Evolutionary conservation across 2,329 filamentous ascomycete genomes (phyloP), one percentile per base, ranked within the genome.

Genomic region (Verticillium dahliae): DNA sequence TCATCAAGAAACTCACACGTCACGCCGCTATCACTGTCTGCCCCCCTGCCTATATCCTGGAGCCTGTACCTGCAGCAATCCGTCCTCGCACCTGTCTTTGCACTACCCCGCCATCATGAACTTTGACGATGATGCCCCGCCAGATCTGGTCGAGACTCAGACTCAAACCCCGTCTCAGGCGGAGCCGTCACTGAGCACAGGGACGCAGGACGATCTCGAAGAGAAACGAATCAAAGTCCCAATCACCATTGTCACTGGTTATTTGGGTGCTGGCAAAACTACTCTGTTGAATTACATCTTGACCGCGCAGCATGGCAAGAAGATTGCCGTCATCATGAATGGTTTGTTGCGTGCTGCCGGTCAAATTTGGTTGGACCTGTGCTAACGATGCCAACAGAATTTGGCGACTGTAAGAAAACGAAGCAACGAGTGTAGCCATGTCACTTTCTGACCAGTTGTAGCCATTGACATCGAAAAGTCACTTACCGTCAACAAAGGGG

Each of bases 301-400:
- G 59, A 96, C 90, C 34, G 92, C 93, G 62, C 89, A 94, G 64
- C 95, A 99, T 81, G 94, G 94, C 74, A 98, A 98, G 81, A 97
- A 92, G 71, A 95, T 99, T 73, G 95, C 95, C 11, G 95, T 99
- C 14, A 98, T 99, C 62, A 85, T 99, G 79, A 99, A 99, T 75
- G 92, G 91, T 79, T 65, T 55, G 69, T 72, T 63, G 62, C 18
- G 14, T n/a, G 18, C 35, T 22, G 6, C 31, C 18, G 18, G 4
- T n/a, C 35, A 57, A 27, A 27, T 11, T n/a, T 45, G 7, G 22
- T 41, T 6, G 5, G 15, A 13, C 10, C 15, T 2, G 33, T 13
- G 38, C 63, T 73, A 50, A 69, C 62, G 27, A 27, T 50, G 10
- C 11, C 4, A 15, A 27, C 66, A 91, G 90, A 93, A 76, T 93